Conservation (phyloP, 73 alveolate species). For the Stentor coeruleus region DNA sequence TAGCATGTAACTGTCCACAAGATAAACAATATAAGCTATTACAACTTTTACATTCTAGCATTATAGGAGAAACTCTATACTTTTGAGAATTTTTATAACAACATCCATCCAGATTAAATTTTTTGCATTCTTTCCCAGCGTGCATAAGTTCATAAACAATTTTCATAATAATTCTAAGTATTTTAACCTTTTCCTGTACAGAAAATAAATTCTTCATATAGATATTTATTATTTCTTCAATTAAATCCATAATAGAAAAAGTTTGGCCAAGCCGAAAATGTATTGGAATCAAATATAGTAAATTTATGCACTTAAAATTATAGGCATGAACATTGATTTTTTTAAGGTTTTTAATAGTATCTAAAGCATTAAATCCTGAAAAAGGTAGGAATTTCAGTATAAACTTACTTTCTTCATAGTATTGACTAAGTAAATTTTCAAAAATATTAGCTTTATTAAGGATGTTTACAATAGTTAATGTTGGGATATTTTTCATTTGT, state of each 20-base stretch:
- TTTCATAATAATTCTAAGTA: too few species aligned
- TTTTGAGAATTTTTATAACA: not conserved
- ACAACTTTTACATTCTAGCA: not conserved
- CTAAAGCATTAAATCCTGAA: too few species aligned
- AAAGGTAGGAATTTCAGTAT: too few species aligned
- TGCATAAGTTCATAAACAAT: not conserved
- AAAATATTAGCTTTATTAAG: too few species aligned
- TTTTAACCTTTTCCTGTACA: not conserved
- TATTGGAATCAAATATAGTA: constrained; percentile 1
- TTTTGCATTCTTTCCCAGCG: not conserved
- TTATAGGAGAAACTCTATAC: not conserved
- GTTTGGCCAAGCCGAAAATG: not conserved
- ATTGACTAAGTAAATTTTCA: too few species aligned
- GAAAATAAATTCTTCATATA: too few species aligned
- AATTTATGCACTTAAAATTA: too few species aligned
- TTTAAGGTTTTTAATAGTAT: too few species aligned
- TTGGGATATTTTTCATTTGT: too few species aligned
- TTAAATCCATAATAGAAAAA: not conserved
- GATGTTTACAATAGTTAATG: too few species aligned
- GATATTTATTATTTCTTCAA: not conserved
- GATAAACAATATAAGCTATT: not conserved
- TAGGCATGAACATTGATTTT: too few species aligned
- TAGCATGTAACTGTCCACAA: not conserved
- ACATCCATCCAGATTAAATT: not conserved
- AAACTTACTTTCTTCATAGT: too few species aligned